phyloP scores from a whole-genome alignment of 768 basidiomycete species.

The Termitomyces sp. region DNA sequence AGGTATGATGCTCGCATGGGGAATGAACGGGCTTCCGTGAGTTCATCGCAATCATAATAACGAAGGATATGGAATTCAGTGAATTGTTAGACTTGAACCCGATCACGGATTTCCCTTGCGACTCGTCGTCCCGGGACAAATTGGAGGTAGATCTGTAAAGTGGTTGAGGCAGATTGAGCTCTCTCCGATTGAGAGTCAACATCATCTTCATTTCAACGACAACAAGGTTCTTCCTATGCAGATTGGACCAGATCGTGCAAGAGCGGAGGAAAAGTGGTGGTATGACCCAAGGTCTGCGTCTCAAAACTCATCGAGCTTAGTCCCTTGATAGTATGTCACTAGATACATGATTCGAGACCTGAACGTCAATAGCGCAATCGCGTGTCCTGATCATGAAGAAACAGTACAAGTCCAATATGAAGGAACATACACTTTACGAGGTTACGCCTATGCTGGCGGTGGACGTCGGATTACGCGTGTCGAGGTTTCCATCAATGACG shows the following conservation, averaged over 20 bases:
- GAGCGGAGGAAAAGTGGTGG: conserved; percentile 53
- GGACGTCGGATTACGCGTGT: conserved; percentile 53
- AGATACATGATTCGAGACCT: conserved; percentile 48
- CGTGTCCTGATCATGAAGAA: conserved; percentile 54
- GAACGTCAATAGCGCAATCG: conserved; percentile 58
- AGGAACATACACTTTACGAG: conserved; percentile 38
- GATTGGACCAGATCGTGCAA: conserved; percentile 48
- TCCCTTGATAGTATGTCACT: conserved; percentile 9
- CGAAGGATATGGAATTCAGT: not conserved
- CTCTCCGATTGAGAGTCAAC: conserved; percentile 46
- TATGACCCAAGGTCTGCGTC: conserved; percentile 41
- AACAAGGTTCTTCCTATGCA: conserved; percentile 61
- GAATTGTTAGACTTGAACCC: conserved; percentile 36
- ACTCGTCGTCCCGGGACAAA: conserved; percentile 59
- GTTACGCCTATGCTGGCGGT: conserved; percentile 64
- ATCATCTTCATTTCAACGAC: conserved; percentile 45
- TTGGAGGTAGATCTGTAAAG: conserved; percentile 59
- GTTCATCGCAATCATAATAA: not conserved
- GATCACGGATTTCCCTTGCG: conserved; percentile 69
- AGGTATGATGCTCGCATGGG: conserved; percentile 53
- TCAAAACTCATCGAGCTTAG: not conserved
- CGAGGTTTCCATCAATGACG: conserved; percentile 55
- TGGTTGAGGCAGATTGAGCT: conserved; percentile 59
- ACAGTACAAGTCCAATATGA: conserved; percentile 22
- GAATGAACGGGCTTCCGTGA: conserved; percentile 55